phyloP scores from a whole-genome alignment of 768 basidiomycete species.

The Kwoniella botswanensis region DNA sequence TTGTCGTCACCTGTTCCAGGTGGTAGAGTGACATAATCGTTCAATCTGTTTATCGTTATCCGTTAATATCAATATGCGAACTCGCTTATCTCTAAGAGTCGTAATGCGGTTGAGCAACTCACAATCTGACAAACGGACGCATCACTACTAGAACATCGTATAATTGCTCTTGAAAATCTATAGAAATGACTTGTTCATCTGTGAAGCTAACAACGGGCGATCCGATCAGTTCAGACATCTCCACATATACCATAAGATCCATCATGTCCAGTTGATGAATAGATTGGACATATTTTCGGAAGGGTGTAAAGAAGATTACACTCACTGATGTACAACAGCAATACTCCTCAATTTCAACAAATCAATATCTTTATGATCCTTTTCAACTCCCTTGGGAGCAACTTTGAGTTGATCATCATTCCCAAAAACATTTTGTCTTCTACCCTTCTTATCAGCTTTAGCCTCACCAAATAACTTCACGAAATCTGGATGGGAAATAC shows the following conservation, averaged over 20 bases:
- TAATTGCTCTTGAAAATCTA: constrained; percentile 71
- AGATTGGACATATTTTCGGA: not conserved
- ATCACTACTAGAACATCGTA: constrained; percentile 65
- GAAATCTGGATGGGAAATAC: constrained; percentile 74
- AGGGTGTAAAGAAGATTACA: constrained; percentile 16
- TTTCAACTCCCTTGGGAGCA: constrained; percentile 87
- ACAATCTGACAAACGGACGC: constrained; percentile 73
- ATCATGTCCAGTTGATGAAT: not conserved
- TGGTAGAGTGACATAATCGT: constrained; percentile 42
- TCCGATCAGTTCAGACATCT: not conserved
- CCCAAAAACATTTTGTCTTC: constrained; percentile 80
- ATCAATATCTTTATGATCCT: constrained; percentile 87
- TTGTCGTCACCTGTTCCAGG: constrained; percentile 9
- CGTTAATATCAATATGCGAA: not conserved
- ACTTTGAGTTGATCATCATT: constrained; percentile 84
- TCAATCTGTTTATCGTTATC: constrained; percentile 25
- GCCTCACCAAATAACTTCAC: constrained; percentile 77
- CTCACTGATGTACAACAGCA: constrained; percentile 69
- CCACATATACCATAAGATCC: too few species aligned
- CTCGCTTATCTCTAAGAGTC: constrained; percentile 51
- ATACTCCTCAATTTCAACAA: constrained; percentile 82
- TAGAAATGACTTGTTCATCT: constrained; percentile 72
- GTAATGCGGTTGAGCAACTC: constrained; percentile 15
- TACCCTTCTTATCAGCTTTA: constrained; percentile 64
- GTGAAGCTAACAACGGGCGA: constrained; percentile 64